phyloP scores from a whole-genome alignment of 2,329 filamentous ascomycete species.

The Microdochium nivale region DNA sequence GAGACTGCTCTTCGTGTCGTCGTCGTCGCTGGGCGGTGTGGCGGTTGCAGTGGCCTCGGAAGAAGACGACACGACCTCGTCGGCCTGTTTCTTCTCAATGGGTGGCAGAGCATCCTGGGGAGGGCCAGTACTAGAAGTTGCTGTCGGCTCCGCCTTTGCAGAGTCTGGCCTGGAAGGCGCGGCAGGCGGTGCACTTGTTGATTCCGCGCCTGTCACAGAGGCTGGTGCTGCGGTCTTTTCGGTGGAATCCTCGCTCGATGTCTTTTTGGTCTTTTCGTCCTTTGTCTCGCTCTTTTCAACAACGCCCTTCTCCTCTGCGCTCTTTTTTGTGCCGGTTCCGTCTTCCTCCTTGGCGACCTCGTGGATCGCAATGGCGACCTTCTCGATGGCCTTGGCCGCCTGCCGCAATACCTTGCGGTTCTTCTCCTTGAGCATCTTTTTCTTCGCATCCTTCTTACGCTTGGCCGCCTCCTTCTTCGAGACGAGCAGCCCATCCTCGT shows the following conservation, averaged over 20 bases:
- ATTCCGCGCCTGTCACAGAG: slow-evolving; percentile 5
- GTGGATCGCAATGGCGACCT: slow-evolving; percentile 9
- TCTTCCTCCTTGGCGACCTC: slow-evolving; percentile 3
- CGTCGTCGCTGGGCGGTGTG: slow-evolving; percentile 11
- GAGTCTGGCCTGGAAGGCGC: background rate
- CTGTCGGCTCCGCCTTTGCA: background rate
- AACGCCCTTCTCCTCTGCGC: slow-evolving; percentile 26
- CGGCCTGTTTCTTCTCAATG: slow-evolving; percentile 3
- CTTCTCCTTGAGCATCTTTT: slow-evolving; percentile 23
- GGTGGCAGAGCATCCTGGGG: slow-evolving; percentile 3
- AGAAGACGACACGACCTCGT: slow-evolving; percentile 4
- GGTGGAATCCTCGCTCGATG: slow-evolving; percentile 25
- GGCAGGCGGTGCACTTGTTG: background rate
- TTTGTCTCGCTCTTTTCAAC: too few relatives aligned
- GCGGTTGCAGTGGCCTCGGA: background rate
- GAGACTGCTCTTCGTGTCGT: slow-evolving; percentile 6
- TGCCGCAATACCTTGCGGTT: slow-evolving; percentile 25
- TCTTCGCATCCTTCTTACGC: slow-evolving; percentile 31
- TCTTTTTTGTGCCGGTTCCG: slow-evolving; percentile 13
- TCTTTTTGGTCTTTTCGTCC: slow-evolving; percentile 26
- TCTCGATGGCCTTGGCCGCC: slow-evolving; percentile 30
- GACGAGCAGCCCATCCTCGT: slow-evolving; percentile 30
- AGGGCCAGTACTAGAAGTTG: slow-evolving; percentile 12
- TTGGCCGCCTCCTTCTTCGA: slow-evolving; percentile 17
- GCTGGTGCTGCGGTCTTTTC: slow-evolving; percentile 10